Percentiles rank a stretch among this genome's conserved stretches.
Conservation (phyloP, 176 grass and related monocot species). For the Themeda triandra region DNA sequence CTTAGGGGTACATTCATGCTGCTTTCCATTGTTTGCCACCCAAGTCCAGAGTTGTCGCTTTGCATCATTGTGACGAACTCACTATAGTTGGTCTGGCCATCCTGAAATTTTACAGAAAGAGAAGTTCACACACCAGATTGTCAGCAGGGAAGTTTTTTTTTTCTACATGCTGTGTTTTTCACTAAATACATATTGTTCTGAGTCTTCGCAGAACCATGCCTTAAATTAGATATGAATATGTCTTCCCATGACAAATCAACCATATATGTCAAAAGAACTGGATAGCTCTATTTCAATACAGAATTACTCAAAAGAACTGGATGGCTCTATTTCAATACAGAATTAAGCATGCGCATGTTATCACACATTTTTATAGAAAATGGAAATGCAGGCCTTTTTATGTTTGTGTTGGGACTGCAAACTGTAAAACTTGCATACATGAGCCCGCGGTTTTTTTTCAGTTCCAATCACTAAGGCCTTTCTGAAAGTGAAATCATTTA, state of each 20-base stretch:
- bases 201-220: not conserved
- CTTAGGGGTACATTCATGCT: conserved; percentile 39
- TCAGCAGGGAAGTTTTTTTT: not conserved
- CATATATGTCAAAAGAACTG: not conserved
- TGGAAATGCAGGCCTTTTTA: not conserved
- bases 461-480: not conserved
- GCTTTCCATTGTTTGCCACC: conserved; percentile 36
- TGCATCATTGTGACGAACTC: conserved; percentile 63
- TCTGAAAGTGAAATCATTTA: conserved; percentile 1
- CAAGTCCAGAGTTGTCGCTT: conserved; percentile 32
- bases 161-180: no score
- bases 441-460: not conserved
- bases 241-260: not conserved
- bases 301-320: not conserved
- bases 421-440: not conserved
- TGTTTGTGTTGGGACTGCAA: not conserved
- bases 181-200: not conserved
- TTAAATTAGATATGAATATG: not conserved
- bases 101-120: conserved; percentile 30
- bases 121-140: not conserved
- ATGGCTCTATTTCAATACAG: not conserved
- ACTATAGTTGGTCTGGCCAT: conserved; percentile 47
- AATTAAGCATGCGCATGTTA: not conserved
- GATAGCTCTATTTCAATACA: not conserved
- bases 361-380: not conserved